phyloP scores from a whole-genome alignment of 129 eudicot species.

The Cynara cardunculus region DNA sequence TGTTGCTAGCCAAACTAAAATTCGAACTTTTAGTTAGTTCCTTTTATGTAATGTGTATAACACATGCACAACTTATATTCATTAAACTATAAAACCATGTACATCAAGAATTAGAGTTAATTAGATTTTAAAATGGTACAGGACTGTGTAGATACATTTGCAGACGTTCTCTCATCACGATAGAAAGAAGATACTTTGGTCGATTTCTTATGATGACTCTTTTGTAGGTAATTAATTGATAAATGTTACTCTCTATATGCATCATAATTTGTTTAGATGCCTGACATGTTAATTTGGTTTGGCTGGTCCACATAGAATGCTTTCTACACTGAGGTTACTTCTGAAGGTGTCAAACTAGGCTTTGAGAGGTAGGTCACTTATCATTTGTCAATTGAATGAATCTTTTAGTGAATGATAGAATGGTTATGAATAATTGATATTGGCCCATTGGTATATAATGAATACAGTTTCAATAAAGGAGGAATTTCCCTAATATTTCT shows the following conservation, averaged over 20 bases:
- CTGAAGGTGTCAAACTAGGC: constrained; percentile 76
- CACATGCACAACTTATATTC: too few species aligned
- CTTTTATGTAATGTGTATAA: too few species aligned
- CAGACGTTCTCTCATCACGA: too few species aligned
- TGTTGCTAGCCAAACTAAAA: too few species aligned
- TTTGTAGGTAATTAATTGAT: background rate
- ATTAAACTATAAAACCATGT: too few species aligned
- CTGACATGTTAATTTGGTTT: constrained; percentile 86
- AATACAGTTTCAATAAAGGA: constrained; percentile 69
- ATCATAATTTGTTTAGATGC: constrained; percentile 50
- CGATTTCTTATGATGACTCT: too few species aligned
- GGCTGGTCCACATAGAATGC: constrained; percentile 99
- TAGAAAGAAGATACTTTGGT: too few species aligned
- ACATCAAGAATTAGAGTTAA: too few species aligned
- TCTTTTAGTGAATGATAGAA: background rate
- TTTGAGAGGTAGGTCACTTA: constrained; percentile 45
- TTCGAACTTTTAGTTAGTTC: too few species aligned
- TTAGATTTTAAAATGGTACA: too few species aligned
- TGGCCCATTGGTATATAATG: background rate
- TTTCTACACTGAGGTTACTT: constrained; percentile 75
- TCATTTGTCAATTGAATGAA: background rate
- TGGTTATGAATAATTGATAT: background rate
- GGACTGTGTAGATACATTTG: too few species aligned
- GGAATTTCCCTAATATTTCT: constrained; percentile 82
- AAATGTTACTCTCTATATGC: background rate